phyloP scores from a whole-genome alignment of 208 protist genomes.

The Trypanosoma caninum region DNA sequence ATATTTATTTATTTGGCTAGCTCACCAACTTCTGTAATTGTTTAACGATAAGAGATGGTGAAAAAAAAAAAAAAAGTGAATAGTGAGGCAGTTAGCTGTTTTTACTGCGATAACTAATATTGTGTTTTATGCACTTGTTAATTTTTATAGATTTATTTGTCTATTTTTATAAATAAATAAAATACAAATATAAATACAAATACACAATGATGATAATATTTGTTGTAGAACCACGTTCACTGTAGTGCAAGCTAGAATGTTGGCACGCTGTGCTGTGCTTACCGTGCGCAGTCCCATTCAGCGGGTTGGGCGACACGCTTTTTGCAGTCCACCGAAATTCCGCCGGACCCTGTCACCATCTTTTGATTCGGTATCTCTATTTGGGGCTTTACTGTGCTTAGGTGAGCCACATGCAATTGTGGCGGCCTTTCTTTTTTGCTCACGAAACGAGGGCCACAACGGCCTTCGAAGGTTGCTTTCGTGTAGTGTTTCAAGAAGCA shows the following conservation, averaged over 20 bases:
- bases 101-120: too few relatives aligned
- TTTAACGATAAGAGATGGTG: too few relatives aligned
- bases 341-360: background rate
- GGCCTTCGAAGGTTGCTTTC: conserved; percentile 13
- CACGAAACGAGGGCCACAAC: background rate
- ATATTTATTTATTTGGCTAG: background rate
- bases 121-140: too few relatives aligned
- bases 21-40: too few relatives aligned
- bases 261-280: background rate
- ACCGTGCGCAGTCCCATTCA: conserved; percentile 11
- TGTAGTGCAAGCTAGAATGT: background rate
- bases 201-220: too few relatives aligned
- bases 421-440: conserved; percentile 12
- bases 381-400: conserved; percentile 5
- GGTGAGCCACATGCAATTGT: conserved; percentile 18
- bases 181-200: too few relatives aligned
- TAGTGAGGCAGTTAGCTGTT: too few relatives aligned
- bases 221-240: too few relatives aligned
- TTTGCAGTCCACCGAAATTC: background rate
- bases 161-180: too few relatives aligned
- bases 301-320: background rate
- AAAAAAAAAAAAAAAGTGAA: too few relatives aligned
- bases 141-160: too few relatives aligned
- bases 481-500: conserved; percentile 19
- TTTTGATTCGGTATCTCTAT: background rate